Conservation (phyloP, 2,329 filamentous ascomycete species). For the Exophiala sp. region DNA sequence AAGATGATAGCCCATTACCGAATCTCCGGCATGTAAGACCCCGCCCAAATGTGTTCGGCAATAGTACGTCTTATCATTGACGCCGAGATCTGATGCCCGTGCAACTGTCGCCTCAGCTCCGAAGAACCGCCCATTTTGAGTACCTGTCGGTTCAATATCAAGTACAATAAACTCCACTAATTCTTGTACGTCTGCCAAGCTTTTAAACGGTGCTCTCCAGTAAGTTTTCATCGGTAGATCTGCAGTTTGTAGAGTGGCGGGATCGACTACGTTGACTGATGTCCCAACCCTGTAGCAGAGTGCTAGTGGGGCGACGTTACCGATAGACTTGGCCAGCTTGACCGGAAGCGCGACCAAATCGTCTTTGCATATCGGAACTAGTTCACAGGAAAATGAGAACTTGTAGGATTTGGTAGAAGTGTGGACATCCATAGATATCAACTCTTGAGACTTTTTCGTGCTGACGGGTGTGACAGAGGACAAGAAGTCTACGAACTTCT, state of each 20-base stretch:
- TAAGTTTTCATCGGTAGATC: constrained; percentile 80
- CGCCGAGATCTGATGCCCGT: constrained; percentile 77
- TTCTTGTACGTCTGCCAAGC: constrained; percentile 77
- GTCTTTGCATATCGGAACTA: constrained; percentile 95
- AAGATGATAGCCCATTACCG: constrained; percentile 89
- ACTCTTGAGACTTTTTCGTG: constrained; percentile 80
- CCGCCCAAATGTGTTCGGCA: constrained; percentile 84
- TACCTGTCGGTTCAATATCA: constrained; percentile 80
- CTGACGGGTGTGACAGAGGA: constrained; percentile 75
- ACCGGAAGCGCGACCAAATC: constrained; percentile 92
- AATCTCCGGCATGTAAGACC: constrained; percentile 83
- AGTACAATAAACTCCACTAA: constrained; percentile 91
- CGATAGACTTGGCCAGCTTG: constrained; percentile 78
- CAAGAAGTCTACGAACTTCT: constrained; percentile 88
- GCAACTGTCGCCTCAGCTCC: constrained; percentile 87
- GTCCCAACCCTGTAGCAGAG: constrained; percentile 88
- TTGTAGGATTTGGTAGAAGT: constrained; percentile 91
- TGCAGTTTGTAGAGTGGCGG: constrained; percentile 83
- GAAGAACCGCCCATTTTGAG: constrained; percentile 73
- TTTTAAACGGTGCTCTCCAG: constrained; percentile 84
- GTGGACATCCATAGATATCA: constrained; percentile 91
- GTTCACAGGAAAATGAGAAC: constrained; percentile 82
- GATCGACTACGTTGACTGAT: constrained; percentile 82
- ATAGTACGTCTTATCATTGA: constrained; percentile 84
- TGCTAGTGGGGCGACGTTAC: constrained; percentile 82